These are phyloP conservation scores for Fusarium denticulatum DNA, from an alignment of 2,329 filamentous ascomycete species.

Conservation along the genomic window DNA sequence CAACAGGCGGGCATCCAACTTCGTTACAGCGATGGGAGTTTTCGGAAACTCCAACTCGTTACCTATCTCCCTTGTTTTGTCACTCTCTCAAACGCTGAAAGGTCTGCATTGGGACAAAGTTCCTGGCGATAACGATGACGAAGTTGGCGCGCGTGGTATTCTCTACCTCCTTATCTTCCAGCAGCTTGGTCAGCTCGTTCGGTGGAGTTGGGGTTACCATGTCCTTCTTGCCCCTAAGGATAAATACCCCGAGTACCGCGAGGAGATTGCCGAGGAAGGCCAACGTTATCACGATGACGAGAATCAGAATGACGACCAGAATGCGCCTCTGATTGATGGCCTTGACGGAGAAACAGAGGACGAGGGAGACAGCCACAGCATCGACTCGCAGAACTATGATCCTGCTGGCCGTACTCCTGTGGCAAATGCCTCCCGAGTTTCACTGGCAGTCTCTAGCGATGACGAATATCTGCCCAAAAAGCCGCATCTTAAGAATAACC, in stretches of 20 bases:
- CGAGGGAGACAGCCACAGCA: constrained; percentile 49
- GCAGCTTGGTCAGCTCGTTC: constrained; percentile 91
- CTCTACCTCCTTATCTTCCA: constrained; percentile 97
- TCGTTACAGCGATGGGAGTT: constrained; percentile 95
- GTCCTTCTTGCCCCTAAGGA: constrained; percentile 89
- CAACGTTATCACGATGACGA: constrained; percentile 65
- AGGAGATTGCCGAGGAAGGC: constrained; percentile 65
- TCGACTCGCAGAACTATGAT: constrained; percentile 61
- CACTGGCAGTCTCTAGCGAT: constrained; percentile 60
- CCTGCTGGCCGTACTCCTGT: constrained; percentile 67
- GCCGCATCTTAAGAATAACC: constrained; percentile 37
- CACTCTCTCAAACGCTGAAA: constrained; percentile 88
- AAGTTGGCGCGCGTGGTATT: constrained; percentile 93
- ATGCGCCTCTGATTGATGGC: constrained; percentile 54
- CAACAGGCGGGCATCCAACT: constrained; percentile 87
- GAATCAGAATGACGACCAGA: constrained; percentile 55
- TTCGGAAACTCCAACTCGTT: constrained; percentile 99
- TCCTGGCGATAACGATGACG: constrained; percentile 91
- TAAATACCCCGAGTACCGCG: constrained; percentile 72
- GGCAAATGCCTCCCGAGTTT: constrained; percentile 59
- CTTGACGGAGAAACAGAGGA: constrained; percentile 52
- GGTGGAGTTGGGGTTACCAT: constrained; percentile 99
- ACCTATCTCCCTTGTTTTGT: constrained; percentile 94
- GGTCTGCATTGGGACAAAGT: constrained; percentile 95
- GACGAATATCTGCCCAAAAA: constrained; percentile 53